Percentiles rank a stretch among this genome's conserved stretches.
These are phyloP conservation scores for Aspergillus sp. DNA, from an alignment of 2,329 filamentous ascomycete genomes.

Conservation along the genomic window DNA sequence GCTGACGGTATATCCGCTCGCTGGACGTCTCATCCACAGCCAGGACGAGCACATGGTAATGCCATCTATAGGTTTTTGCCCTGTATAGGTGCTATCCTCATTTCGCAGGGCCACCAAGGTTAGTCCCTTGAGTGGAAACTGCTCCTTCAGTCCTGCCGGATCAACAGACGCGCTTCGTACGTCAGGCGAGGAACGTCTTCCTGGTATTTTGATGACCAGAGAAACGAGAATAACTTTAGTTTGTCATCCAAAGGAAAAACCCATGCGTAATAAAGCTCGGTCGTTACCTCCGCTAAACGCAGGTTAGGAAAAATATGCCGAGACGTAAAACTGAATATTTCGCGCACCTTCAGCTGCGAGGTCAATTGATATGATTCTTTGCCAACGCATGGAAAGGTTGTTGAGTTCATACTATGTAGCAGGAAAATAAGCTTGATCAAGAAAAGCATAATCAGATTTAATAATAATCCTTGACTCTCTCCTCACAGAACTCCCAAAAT, in stretches of 20 bases:
- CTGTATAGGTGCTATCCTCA: neutral
- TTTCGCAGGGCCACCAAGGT: neutral
- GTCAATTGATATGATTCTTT: neutral
- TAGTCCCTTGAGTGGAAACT: neutral
- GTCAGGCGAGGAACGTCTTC: neutral
- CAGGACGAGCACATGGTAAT: neutral
- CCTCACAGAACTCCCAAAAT: conserved; percentile 12
- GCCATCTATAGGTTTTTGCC: neutral
- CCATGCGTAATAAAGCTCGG: neutral
- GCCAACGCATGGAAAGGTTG: no score
- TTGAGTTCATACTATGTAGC: no score
- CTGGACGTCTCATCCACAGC: neutral
- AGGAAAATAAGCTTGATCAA: no score
- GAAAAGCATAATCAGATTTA: no score
- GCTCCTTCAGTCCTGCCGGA: neutral
- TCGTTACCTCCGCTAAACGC: neutral
- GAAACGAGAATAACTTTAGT: neutral
- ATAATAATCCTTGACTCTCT: neutral
- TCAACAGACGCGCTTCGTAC: neutral
- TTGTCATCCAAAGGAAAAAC: neutral
- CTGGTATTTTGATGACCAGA: conserved; percentile 4
- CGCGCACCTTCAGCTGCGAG: neutral
- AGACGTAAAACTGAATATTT: neutral
- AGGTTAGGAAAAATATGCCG: neutral
- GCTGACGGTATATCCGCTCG: neutral